Conservation (phyloP, 1,284 basidiomycete species). For the Sporisorium reilianum region DNA sequence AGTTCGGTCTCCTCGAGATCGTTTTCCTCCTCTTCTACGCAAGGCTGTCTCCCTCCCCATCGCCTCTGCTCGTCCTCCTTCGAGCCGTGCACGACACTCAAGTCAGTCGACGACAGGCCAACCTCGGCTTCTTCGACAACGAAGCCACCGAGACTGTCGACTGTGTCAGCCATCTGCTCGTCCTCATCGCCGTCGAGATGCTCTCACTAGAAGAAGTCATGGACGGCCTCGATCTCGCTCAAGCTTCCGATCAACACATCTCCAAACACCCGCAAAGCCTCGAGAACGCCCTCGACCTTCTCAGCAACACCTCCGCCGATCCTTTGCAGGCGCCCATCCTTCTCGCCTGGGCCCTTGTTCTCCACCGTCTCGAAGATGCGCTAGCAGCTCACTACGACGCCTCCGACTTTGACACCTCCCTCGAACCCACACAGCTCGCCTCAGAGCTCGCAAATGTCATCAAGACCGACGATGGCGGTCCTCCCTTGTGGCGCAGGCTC, state of each 20-base stretch:
- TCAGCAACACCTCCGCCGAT: constrained; percentile 72
- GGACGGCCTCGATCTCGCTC: constrained; percentile 68
- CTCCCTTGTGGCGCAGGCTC: constrained; percentile 68
- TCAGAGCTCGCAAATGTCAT: constrained; percentile 41
- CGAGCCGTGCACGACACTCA: constrained; percentile 77
- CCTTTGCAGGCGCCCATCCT: constrained; percentile 78
- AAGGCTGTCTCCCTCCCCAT: constrained; percentile 77
- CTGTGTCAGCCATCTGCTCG: constrained; percentile 80
- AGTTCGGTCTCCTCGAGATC: constrained; percentile 82
- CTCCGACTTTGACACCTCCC: constrained; percentile 48
- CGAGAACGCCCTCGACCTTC: constrained; percentile 73
- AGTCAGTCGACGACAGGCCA: constrained; percentile 78
- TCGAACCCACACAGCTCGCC: constrained; percentile 29
- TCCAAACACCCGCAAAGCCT: constrained; percentile 38
- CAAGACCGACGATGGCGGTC: constrained; percentile 52
- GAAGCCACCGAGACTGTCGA: constrained; percentile 77
- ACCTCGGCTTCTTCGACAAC: constrained; percentile 76
- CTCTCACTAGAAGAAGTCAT: constrained; percentile 82
- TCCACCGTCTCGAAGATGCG: constrained; percentile 70
- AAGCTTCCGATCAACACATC: constrained; percentile 20
- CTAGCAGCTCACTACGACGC: constrained; percentile 41
- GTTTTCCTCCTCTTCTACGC: constrained; percentile 87
- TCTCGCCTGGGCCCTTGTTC: constrained; percentile 82
- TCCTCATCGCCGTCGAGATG: constrained; percentile 81
- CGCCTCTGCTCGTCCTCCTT: constrained; percentile 76